Conservation (phyloP, 2,329 filamentous ascomycete species). For the Didymella pinodella region DNA sequence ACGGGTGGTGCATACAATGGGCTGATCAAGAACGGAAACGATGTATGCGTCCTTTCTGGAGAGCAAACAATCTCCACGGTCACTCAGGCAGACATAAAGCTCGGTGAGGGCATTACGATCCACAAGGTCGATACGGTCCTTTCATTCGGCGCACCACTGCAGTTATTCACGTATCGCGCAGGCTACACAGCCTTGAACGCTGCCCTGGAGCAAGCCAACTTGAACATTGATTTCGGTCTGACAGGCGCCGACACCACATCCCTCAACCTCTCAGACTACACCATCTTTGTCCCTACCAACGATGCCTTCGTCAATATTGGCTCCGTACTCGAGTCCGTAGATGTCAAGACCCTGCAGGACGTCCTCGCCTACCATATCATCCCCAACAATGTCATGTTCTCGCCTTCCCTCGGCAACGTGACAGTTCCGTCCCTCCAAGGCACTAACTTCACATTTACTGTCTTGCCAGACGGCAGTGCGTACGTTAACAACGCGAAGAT, state of each 20-base stretch:
- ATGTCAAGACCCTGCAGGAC: constrained; percentile 30
- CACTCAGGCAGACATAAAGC: constrained; percentile 47
- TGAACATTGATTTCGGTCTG: constrained; percentile 34
- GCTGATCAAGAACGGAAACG: constrained; percentile 50
- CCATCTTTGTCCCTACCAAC: constrained; percentile 80
- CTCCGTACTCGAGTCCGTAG: constrained; percentile 31
- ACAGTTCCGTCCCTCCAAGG: constrained; percentile 35
- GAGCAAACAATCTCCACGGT: constrained; percentile 59
- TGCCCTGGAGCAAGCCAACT: constrained; percentile 30
- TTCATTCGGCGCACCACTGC: constrained; percentile 37
- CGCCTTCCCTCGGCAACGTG: constrained; percentile 34
- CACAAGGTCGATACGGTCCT: constrained; percentile 40
- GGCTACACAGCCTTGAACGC: constrained; percentile 39
- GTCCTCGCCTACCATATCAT: constrained; percentile 42
- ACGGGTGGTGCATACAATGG: constrained; percentile 66
- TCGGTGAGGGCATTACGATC: constrained; percentile 39
- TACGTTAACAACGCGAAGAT: constrained; percentile 40
- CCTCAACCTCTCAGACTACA: constrained; percentile 66
- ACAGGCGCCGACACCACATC: constrained; percentile 22
- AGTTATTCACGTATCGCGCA: constrained; percentile 39
- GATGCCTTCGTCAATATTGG: constrained; percentile 71
- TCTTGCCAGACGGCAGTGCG: constrained; percentile 33
- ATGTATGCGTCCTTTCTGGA: constrained; percentile 61
- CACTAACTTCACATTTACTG: constrained; percentile 33
- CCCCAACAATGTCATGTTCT: constrained; percentile 39